These are phyloP conservation scores for Luffa aegyptiaca DNA, from an alignment of 306 rosid genomes.

Conservation along the genomic window DNA sequence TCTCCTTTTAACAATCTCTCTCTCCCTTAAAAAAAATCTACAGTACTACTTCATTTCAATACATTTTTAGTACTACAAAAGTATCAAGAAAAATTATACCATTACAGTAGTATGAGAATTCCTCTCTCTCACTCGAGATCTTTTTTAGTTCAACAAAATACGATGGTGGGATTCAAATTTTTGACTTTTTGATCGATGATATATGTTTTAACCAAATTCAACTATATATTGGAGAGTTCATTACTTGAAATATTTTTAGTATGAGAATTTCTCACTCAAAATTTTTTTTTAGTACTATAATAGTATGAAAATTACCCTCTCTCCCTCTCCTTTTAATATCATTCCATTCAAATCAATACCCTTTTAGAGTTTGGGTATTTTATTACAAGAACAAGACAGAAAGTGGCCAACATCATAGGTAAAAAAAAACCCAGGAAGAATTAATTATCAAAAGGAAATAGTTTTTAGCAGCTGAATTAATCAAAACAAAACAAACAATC, in stretches of 20 bases:
- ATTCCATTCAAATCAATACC: conserved; percentile 26
- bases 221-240: too few species aligned
- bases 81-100: too few species aligned
- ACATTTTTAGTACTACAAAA: too few species aligned
- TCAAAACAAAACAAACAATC: neutral
- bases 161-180: too few species aligned
- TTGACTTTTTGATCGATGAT: too few species aligned
- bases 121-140: neutral
- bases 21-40: neutral
- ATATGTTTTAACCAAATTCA: too few species aligned
- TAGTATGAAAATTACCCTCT: neutral
- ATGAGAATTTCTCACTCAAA: too few species aligned
- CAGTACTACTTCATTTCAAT: too few species aligned
- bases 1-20: neutral
- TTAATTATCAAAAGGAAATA: neutral
- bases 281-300: neutral
- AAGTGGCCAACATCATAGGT: conserved; percentile 29
- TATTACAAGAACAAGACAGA: conserved; percentile 38
- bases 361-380: conserved; percentile 62
- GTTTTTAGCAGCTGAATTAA: neutral
- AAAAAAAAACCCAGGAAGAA: neutral
- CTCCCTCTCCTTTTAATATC: conserved; percentile 11
- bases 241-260: too few species aligned
- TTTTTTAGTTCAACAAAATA: too few species aligned
- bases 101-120: neutral